Base-by-base conservation (phyloP, 129 eudicot genomes). In the Helichrysum umbraculigerum region DNA sequence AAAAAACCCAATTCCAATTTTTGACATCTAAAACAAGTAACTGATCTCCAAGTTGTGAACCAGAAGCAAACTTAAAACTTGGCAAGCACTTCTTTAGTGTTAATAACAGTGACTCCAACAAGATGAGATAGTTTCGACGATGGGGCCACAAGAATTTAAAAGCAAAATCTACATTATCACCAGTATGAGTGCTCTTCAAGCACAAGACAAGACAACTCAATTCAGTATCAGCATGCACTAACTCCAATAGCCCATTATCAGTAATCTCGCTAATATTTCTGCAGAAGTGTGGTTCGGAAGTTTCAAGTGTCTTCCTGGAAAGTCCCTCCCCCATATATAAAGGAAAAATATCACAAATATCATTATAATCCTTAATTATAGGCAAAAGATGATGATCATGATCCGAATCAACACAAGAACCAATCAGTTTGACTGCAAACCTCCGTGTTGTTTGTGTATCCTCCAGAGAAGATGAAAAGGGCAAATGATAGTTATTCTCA, bases 271-370 rank as follows among this genome's bases (percentile, higher is more conserved):
- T n/a, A 70, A 28, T 4, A 32, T 47, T 47, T 25, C 3, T 15
- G 35, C 35, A 11, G 14, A 70, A 14, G 41, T 47, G 74, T 44
- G 60, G 60, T 21, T 68, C 50, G 20, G 11, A 10, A 42, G 22
- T 68, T 41, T 39, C n/a, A 68, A 37, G 10, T 39, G 60, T 70
- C 74, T 15, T 44, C 60, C n/a, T n/a, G n/a, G n/a, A n/a, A n/a
- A n/a, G n/a, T n/a, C 39, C 74, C 44, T 21, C 41, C 22, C 39
- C 41, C 11, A 4, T 47, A 42, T 44, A 5, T 21, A 44, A 25
- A 0, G 76, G 14, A 72, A 56, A 1, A 5, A 6, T 12, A 72
- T 56, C 65, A 72, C 52, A 33, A 28, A 6, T 1, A 0, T 30
- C n/a, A 69, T 0, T 37, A 22, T 68, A 68, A 17, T 66, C 17